Percentiles rank a stretch among this genome's conserved stretches.
Conservation (phyloP, 176 grass and related monocot species). For the Leersia perrieri region DNA sequence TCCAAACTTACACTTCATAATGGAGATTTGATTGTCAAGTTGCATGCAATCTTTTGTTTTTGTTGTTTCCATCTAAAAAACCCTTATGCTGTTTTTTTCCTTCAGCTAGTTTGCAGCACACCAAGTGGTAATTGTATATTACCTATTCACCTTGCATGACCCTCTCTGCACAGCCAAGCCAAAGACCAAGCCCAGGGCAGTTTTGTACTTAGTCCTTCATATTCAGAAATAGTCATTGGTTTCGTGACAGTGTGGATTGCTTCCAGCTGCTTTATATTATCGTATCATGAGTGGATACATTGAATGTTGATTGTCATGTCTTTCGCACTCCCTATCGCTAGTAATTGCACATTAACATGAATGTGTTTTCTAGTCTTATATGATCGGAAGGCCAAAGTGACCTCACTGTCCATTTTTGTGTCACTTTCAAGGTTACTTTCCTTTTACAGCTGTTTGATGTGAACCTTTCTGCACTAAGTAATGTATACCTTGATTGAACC, state of each 20-base stretch:
- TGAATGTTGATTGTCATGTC: background rate
- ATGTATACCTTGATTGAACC: background rate
- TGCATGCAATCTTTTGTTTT: background rate
- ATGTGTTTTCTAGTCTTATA: background rate
- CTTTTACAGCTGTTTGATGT: background rate
- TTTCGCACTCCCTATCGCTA: background rate
- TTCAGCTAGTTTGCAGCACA: background rate
- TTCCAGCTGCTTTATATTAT: constrained; percentile 32
- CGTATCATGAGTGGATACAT: constrained; percentile 20
- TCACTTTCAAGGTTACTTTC: background rate
- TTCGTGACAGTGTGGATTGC: constrained; percentile 21
- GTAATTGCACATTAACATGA: background rate
- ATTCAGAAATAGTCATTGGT: background rate
- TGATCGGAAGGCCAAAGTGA: background rate
- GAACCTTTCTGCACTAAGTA: background rate
- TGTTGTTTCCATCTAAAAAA: background rate
- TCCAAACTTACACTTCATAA: background rate
- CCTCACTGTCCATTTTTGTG: background rate
- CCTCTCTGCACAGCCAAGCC: constrained; percentile 3
- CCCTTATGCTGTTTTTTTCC: background rate
- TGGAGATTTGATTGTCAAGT: background rate
- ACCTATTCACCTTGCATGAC: constrained; percentile 6
- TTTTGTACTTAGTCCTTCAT: constrained; percentile 8
- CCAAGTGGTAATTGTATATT: constrained; percentile 15
- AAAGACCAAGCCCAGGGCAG: background rate